Evolutionary conservation across 1,284 basidiomycete species (phyloP), one percentile per base, ranked within the genome.

Genomic region (Wallemia hederae): DNA sequence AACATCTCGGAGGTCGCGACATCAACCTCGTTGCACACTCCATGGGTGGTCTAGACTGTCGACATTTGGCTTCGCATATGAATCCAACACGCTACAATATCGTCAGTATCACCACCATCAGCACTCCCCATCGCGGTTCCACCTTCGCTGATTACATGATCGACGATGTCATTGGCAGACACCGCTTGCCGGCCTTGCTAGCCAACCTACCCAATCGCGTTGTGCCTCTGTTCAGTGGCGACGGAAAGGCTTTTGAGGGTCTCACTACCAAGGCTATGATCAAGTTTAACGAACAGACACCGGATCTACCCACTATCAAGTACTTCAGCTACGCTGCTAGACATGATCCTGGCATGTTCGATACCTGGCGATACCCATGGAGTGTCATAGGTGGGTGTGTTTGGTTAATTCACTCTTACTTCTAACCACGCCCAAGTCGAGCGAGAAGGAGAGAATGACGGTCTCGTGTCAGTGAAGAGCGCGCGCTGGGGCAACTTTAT

Each of bases 281-380:
- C 31, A 72, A 76, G 62, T 97, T 97, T 72, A 97, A 97, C 68
- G 78, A 83, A 62, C 75, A 81, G 49, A 86, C 85, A 0, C 81
- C 83, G 0, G 81, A 96, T 66, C 76, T 81, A 0, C 74, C 77
- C 0, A 78, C 78, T 27, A 83, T 94, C 61, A 76, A 78, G 64
- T 96, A 96, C 71, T 91, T 84, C 67, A 88, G 84, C 66, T 97
- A 88, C 84, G 91, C 91, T 11, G 90, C 91, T 2, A 76, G 76
- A 24, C 91, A 89, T 69, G 78, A 84, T 15, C 89, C 91, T 1
- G 84, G 85, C 0, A 73, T 91, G 61, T 79, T 91, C 57, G 86
- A 91, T 71, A 84, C 86, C 0, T 89, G 49, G 55, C 28, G 19
- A 34, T 49, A 24, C 29, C 59, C 55, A 25, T 49, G 28, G 61